A percentile compares a stretch with the other conserved stretches of the same genome.
Conservation (phyloP, 2,329 filamentous ascomycete genomes). For the Blumeria hordei region DNA sequence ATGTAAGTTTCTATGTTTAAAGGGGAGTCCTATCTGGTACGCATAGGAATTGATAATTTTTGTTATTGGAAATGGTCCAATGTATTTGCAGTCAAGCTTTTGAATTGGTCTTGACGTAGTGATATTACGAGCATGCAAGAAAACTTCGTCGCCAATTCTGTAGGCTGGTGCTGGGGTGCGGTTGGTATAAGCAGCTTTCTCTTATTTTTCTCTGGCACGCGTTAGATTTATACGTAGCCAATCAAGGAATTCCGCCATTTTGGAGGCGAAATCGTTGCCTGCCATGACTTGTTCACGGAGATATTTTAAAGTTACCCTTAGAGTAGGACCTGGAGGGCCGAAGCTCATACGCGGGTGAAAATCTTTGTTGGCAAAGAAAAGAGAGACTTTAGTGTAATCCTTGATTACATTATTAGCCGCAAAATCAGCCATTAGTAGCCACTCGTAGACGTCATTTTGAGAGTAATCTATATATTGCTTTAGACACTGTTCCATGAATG, state of each 20-base stretch:
- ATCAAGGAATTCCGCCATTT: not conserved
- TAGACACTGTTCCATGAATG: constrained; percentile 5
- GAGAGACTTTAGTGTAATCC: constrained; percentile 3
- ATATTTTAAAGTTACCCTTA: not conserved
- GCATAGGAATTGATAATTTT: constrained; percentile 1
- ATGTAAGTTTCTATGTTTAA: not conserved
- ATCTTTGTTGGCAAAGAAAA: constrained; percentile 5
- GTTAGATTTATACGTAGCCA: not conserved
- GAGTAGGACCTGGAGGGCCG: not conserved
- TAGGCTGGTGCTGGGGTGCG: constrained; percentile 1
- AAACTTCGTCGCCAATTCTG: not conserved
- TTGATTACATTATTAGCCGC: constrained; percentile 4
- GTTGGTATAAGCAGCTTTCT: not conserved
- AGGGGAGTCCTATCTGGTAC: not conserved
- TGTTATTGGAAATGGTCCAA: constrained; percentile 1
- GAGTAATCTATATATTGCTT: constrained; percentile 4
- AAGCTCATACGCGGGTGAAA: constrained; percentile 3
- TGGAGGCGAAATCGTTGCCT: not conserved
- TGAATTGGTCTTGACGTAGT: not conserved
- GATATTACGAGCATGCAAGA: not conserved
- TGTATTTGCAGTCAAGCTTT: not conserved
- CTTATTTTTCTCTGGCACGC: not conserved
- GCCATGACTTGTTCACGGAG: not conserved
- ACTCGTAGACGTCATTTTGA: constrained; percentile 5
- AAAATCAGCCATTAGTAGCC: constrained; percentile 6